A percentile compares a stretch with the other conserved stretches of the same genome.
These are phyloP conservation scores for Cercospora janseana DNA, from an alignment of 2,329 filamentous ascomycete genomes.

Conservation along the genomic window DNA sequence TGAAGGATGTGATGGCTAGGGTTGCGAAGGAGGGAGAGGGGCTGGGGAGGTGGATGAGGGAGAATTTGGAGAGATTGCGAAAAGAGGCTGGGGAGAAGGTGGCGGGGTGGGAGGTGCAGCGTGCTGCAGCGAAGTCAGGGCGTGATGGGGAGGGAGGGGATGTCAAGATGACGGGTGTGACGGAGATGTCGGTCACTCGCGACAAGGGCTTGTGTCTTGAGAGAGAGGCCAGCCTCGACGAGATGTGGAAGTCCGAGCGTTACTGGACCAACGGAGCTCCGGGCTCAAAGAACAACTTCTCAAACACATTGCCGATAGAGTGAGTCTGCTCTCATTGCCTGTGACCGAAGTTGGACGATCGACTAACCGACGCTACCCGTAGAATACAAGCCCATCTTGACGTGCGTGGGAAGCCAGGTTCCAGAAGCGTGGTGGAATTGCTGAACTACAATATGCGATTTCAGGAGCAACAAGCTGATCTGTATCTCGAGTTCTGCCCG, in stretches of 20 bases:
- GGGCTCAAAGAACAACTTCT: neutral
- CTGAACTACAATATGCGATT: slow-evolving; percentile 1
- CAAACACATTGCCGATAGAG: neutral
- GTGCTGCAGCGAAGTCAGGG: too few relatives aligned
- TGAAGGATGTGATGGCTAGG: neutral
- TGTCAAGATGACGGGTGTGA: neutral
- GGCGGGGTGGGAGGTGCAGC: neutral
- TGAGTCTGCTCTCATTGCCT: neutral
- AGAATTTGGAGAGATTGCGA: neutral
- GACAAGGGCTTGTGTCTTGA: too few relatives aligned
- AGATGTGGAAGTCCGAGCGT: neutral
- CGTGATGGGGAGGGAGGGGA: neutral
- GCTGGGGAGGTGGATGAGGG: neutral
- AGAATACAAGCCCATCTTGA: neutral
- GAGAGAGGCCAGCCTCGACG: neutral
- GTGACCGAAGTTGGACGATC: too few relatives aligned
- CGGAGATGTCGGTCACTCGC: neutral
- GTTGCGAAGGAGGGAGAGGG: neutral
- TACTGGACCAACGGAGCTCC: slow-evolving; percentile 9
- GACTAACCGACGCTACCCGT: too few relatives aligned
- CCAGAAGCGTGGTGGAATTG: neutral
- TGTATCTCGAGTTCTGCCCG: slow-evolving; percentile 13
- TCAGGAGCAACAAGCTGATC: neutral
- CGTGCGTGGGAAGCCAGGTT: neutral
- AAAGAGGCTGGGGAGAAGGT: neutral